Conservation (phyloP, 257 asterid species). For the Nicotiana noctiflora region DNA sequence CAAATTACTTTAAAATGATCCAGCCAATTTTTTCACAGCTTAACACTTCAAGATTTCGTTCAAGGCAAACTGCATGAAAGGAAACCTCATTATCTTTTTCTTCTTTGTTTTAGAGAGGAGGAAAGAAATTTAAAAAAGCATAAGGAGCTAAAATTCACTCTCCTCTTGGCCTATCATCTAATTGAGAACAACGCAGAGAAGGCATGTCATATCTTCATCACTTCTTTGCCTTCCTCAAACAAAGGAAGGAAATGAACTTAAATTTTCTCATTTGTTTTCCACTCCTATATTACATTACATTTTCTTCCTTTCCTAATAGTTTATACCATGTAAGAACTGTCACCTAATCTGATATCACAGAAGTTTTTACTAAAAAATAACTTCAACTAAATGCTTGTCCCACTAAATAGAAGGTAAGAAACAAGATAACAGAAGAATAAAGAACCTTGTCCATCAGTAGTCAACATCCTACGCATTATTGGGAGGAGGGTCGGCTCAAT, state of each 20-base stretch:
- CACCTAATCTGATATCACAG: background rate
- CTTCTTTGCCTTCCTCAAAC: background rate
- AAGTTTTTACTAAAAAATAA: background rate
- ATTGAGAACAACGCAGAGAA: background rate
- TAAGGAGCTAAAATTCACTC: background rate
- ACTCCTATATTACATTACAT: background rate
- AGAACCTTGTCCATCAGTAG: constrained; percentile 95
- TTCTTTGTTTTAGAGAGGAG: background rate
- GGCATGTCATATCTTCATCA: background rate
- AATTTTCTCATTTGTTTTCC: background rate
- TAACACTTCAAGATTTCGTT: background rate
- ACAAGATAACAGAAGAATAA: background rate
- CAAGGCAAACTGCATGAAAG: background rate
- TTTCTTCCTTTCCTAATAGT: background rate
- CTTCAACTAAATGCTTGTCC: background rate
- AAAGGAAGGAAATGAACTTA: background rate
- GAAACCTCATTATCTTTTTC: background rate
- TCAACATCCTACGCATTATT: constrained; percentile 93
- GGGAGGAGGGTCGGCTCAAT: constrained; percentile 91
- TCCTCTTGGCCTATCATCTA: background rate
- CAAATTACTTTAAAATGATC: background rate
- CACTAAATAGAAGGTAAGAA: background rate
- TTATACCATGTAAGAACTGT: background rate
- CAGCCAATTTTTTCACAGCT: background rate
- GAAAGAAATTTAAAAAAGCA: background rate